Conservation (phyloP, 1,284 basidiomycete genomes). For the Xanthoconium separans region DNA sequence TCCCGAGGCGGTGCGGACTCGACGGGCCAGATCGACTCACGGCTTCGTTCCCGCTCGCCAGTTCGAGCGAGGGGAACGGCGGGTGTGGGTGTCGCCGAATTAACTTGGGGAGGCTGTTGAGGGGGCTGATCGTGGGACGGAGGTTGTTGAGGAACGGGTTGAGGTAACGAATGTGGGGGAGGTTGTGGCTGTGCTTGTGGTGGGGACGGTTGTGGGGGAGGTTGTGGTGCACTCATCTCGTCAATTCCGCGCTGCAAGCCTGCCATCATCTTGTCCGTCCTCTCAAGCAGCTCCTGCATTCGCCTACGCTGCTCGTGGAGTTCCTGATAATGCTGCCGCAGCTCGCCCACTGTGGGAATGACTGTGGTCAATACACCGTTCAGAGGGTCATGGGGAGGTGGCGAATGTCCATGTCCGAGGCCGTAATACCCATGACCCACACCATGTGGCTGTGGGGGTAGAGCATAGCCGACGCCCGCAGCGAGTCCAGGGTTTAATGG, state of each 20-base stretch:
- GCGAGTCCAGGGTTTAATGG: slow-evolving; percentile 48
- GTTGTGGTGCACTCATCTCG: slow-evolving; percentile 47
- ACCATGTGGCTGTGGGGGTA: slow-evolving; percentile 38
- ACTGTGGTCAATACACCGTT: slow-evolving; percentile 32
- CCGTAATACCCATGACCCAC: slow-evolving; percentile 35
- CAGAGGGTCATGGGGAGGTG: slow-evolving; percentile 34
- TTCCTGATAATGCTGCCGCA: slow-evolving; percentile 68
- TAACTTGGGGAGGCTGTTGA: slow-evolving; percentile 23
- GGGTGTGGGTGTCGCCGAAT: slow-evolving; percentile 9
- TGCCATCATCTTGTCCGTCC: slow-evolving; percentile 69
- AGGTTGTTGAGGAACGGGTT: slow-evolving; percentile 23
- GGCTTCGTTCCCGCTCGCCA: slow-evolving; percentile 30
- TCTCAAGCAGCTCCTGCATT: slow-evolving; percentile 68
- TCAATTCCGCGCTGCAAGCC: slow-evolving; percentile 71
- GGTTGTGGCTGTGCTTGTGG: slow-evolving; percentile 25
- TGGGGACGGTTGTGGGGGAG: slow-evolving; percentile 19
- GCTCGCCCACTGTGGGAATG: slow-evolving; percentile 57
- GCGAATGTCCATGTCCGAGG: slow-evolving; percentile 32
- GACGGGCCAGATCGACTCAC: slow-evolving; percentile 31
- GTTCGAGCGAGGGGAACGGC: slow-evolving; percentile 24
- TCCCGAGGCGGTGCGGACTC: slow-evolving; percentile 30
- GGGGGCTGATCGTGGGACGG: slow-evolving; percentile 28
- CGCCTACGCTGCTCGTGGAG: slow-evolving; percentile 58
- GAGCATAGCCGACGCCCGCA: slow-evolving; percentile 34
- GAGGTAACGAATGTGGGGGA: slow-evolving; percentile 19